Evolutionary conservation across 169 alveolate genomes (phyloP).

Genomic region (Eimeria mitis): DNA sequence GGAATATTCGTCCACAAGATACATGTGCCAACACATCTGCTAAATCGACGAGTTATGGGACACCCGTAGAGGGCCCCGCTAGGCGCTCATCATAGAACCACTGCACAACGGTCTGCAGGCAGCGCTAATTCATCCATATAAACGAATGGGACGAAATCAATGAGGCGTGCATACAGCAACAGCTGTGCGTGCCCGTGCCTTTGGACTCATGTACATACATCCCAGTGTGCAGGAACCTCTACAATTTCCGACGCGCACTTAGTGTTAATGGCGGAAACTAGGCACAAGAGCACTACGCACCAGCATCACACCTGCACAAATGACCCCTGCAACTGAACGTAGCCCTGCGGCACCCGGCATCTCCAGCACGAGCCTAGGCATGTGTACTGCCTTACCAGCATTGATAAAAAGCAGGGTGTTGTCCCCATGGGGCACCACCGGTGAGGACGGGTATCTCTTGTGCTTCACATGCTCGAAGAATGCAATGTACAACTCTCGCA

Average conservation of each 20-base stretch:
- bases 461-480: conserved; percentile 83
- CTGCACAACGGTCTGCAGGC: not conserved
- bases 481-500: conserved; percentile 82
- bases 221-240: not conserved
- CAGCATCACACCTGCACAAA: not conserved
- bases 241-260: not conserved
- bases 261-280: not conserved
- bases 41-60: not conserved
- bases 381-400: conserved; percentile 86
- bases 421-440: conserved; percentile 94
- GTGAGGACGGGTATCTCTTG: conserved; percentile 83
- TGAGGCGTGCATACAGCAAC: not conserved
- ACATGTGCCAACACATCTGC: not conserved
- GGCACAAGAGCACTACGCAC: not conserved
- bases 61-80: not conserved
- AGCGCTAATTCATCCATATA: not conserved
- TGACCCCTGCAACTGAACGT: not conserved
- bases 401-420: conserved; percentile 96
- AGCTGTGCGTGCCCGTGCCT: not conserved
- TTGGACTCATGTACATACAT: not conserved
- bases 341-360: not conserved
- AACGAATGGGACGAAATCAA: not conserved
- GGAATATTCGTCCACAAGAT: not conserved
- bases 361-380: not conserved
- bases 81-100: not conserved